Conservation (phyloP, 2,329 filamentous ascomycete species). For the Didymella sp. region DNA sequence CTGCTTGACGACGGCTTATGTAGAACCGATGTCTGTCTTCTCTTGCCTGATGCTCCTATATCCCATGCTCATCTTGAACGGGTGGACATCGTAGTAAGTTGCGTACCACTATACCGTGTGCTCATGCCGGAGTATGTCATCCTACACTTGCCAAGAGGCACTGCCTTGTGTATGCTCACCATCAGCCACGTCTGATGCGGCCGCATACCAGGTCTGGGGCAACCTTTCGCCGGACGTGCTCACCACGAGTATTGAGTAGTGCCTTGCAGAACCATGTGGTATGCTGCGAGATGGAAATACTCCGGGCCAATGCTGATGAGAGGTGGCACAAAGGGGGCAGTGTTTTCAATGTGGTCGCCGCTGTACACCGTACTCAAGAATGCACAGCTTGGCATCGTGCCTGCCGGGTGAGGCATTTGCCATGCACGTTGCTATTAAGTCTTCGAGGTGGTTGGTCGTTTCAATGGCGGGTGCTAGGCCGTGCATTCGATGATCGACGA, state of each 20-base stretch:
- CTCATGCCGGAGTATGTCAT: neutral
- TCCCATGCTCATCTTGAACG: neutral
- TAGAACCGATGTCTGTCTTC: neutral
- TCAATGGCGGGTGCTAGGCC: conserved; percentile 7
- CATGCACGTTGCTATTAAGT: neutral
- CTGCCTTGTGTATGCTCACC: neutral
- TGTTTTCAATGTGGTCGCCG: neutral
- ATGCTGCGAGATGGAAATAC: conserved; percentile 1
- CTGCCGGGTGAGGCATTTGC: conserved; percentile 7
- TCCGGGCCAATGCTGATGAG: conserved; percentile 13
- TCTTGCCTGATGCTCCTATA: neutral
- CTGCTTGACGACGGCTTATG: no score
- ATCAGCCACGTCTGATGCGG: neutral
- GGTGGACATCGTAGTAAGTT: neutral
- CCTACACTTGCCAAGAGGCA: neutral
- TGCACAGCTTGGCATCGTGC: conserved; percentile 6
- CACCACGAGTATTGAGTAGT: neutral
- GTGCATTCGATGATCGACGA: conserved; percentile 11
- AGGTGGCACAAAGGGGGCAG: conserved; percentile 6
- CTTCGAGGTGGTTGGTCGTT: conserved; percentile 5
- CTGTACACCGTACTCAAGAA: neutral
- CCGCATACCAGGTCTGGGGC: neutral
- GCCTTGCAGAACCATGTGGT: conserved; percentile 10
- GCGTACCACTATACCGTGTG: neutral
- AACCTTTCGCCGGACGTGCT: neutral